phyloP scores from a whole-genome alignment of 1,284 basidiomycete species.

The Ganoderma resinaceum region DNA sequence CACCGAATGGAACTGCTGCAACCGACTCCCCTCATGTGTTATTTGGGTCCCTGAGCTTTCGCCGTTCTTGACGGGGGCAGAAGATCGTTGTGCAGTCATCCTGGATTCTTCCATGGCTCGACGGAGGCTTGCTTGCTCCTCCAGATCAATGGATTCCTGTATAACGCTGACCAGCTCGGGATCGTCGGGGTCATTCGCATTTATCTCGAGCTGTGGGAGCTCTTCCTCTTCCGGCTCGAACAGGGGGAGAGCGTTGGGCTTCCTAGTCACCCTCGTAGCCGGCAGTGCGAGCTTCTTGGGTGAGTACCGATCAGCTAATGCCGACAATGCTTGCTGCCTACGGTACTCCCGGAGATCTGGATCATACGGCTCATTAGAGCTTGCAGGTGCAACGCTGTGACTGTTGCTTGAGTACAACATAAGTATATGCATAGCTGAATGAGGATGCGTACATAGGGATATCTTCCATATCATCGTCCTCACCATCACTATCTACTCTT shows the following conservation, averaged over 20 bases:
- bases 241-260: conserved; percentile 48
- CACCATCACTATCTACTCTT: conserved; percentile 55
- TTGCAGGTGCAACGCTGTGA: not conserved
- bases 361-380: conserved; percentile 48
- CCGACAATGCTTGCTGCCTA: conserved; percentile 69
- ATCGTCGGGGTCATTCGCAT: conserved; percentile 50
- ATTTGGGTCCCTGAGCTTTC: conserved; percentile 28
- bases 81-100: conserved; percentile 10
- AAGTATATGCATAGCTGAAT: not conserved
- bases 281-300: conserved; percentile 49
- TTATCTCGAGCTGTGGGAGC: conserved; percentile 30
- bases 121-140: conserved; percentile 42
- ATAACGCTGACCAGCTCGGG: conserved; percentile 62
- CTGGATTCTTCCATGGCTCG: conserved; percentile 42
- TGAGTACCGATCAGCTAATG: conserved; percentile 63
- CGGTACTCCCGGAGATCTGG: conserved; percentile 74
- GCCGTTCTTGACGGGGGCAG: conserved; percentile 22
- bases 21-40: conserved; percentile 11
- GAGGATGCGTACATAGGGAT: conserved; percentile 66
- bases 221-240: conserved; percentile 66
- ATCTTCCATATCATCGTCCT: conserved; percentile 80
- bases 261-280: conserved; percentile 41
- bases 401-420: not conserved
- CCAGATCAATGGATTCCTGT: conserved; percentile 59
- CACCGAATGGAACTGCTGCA: conserved; percentile 18